Evolutionary conservation across 495 filamentous ascomycete species (phyloP).

Genomic region (Immersiella caudata): DNA sequence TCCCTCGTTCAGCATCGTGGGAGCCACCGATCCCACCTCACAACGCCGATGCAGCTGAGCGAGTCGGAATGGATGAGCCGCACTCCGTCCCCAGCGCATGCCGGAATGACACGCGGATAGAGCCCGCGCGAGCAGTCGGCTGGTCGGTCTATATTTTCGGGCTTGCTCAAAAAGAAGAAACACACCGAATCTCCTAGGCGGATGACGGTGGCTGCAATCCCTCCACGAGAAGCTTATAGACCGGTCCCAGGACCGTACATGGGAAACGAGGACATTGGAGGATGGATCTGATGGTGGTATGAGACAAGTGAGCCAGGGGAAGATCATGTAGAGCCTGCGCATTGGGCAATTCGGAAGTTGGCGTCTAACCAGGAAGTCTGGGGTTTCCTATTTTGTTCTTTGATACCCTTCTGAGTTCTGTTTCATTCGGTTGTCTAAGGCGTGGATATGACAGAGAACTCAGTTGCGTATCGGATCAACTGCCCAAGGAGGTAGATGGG

Average conservation of each 20-base stretch:
- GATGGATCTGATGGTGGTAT: neutral
- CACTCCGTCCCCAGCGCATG: slow-evolving; percentile 37
- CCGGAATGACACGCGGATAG: slow-evolving; percentile 3
- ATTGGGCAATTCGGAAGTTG: neutral
- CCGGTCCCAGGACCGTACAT: neutral
- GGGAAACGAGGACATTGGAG: neutral
- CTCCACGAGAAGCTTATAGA: slow-evolving; percentile 9
- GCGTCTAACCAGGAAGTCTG: neutral
- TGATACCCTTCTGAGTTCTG: neutral
- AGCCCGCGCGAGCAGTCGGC: neutral
- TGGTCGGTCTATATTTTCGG: slow-evolving; percentile 20
- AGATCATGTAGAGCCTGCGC: too few species aligned
- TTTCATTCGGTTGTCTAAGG: neutral
- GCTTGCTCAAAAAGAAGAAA: slow-evolving; percentile 25
- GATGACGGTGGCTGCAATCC: slow-evolving; percentile 5
- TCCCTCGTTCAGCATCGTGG: neutral
- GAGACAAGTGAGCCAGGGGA: neutral
- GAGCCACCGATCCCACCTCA: slow-evolving; percentile 10
- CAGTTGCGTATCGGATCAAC: neutral
- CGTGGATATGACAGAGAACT: neutral
- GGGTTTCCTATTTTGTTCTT: neutral
- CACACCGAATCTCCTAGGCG: slow-evolving; percentile 21
- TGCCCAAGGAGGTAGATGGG: neutral
- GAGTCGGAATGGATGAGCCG: slow-evolving; percentile 48
- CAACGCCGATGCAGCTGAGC: slow-evolving; percentile 29